Evolutionary conservation across 1,284 basidiomycete species (phyloP), one percentile per base, ranked within the genome.

Genomic region (Trichosporon sp.): DNA sequence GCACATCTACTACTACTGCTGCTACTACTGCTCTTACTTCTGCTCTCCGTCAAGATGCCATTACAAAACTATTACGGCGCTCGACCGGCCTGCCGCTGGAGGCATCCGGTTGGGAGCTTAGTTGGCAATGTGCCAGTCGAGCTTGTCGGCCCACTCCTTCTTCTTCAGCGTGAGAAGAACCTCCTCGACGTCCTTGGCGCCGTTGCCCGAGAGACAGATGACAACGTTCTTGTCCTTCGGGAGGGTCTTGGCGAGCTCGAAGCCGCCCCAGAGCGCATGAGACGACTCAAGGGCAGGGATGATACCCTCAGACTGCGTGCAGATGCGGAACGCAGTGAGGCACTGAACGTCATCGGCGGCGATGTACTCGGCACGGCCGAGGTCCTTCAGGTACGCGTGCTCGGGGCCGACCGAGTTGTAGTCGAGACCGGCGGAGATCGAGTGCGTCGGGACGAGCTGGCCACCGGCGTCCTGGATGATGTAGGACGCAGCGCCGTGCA

Each of bases 361-460:
- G 16, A 92, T 89, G 84, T 98, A 99, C 81, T 98, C 93, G 0
- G 95, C 97, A 68, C 97, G 87, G 16, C 93, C 93, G 1, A 90
- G 91, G 80, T 97, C 93, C 85, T 98, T 98, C 81, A 99, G 87
- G 91, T 91, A 97, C 65, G 96, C 91, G 83, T 98, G 96, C 84
- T 99, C 96, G 7, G 97, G 97, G 14, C 97, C 97, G 68, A 99
- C 97, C 81, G 73, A 86, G 80, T 79, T 79, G 74, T 84, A 85
- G 77, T 84, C 84, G 71, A 82, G 77, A 70, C 83, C 97, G 67
- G 97, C 96, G 77, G 92, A 95, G 84, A 99, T 92, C 19, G 95
- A 98, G 85, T 98, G 95, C 19, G 97, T 98, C 83, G 98, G 95
- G 76, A 91, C 90, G 80, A 99, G 96, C 85, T 99, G 97, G 40